A percentile compares a stretch with the other conserved stretches of the same genome.
These are phyloP conservation scores for Zangia roseola DNA, from an alignment of 768 basidiomycete species.

Conservation along the genomic window DNA sequence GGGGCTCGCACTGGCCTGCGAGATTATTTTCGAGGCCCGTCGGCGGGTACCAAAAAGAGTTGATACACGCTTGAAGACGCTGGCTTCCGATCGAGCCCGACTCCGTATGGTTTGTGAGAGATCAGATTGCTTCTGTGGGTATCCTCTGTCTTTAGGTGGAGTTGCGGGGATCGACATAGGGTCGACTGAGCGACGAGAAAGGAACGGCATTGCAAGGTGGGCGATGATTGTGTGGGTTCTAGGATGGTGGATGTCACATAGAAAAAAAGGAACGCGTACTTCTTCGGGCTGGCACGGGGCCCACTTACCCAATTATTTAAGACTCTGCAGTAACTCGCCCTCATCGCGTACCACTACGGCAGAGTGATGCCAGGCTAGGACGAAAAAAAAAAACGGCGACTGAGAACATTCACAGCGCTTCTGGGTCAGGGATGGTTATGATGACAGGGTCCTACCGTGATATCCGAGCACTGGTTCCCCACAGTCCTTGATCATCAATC, in stretches of 20 bases:
- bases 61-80: conserved; percentile 28
- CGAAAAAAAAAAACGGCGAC: neutral
- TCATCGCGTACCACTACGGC: conserved; percentile 16
- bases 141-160: conserved; percentile 1
- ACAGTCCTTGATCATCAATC: too few species aligned
- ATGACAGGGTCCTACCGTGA: conserved; percentile 15
- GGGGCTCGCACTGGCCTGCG: conserved; percentile 4
- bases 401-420: conserved; percentile 3
- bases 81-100: conserved; percentile 27
- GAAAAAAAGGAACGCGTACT: conserved; percentile 2
- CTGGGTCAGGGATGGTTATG: conserved; percentile 11
- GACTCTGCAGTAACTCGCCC: conserved; percentile 5
- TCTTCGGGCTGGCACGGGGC: neutral
- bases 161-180: conserved; percentile 8
- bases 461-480: too few species aligned
- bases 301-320: conserved; percentile 23
- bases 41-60: conserved; percentile 27
- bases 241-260: conserved; percentile 15
- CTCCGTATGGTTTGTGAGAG: conserved; percentile 12
- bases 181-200: conserved; percentile 29
- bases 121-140: neutral
- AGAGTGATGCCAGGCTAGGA: conserved; percentile 6
- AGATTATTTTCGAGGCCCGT: conserved; percentile 14
- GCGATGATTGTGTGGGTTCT: neutral
- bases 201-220: conserved; percentile 24